phyloP scores from a whole-genome alignment of 441 rosid species.

The Adansonia madagascariensis region DNA sequence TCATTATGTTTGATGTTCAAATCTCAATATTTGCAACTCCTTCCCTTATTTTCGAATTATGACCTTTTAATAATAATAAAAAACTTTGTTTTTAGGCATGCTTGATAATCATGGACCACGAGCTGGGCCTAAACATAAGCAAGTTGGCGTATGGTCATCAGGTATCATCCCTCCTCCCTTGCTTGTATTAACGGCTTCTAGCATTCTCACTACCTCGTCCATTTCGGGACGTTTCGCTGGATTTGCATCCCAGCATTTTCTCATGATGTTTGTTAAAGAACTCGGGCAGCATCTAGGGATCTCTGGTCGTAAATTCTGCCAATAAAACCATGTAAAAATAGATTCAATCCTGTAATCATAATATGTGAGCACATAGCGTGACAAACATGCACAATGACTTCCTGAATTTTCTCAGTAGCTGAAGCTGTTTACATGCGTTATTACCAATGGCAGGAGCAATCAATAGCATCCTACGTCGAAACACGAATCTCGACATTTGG shows the following conservation, averaged over 20 bases:
- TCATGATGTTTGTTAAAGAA: constrained; percentile 65
- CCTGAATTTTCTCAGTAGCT: not conserved
- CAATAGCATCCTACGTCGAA: not conserved
- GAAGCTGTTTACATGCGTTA: not conserved
- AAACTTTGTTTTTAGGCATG: not conserved
- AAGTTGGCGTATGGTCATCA: constrained; percentile 57
- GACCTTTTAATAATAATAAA: not conserved
- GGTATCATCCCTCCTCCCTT: constrained; percentile 97
- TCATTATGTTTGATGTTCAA: not conserved
- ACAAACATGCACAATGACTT: constrained; percentile 2
- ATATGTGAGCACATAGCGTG: not conserved
- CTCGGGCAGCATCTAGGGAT: constrained; percentile 88
- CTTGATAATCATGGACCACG: constrained; percentile 66
- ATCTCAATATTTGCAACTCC: not conserved
- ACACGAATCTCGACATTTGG: not conserved
- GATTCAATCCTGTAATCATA: not conserved
- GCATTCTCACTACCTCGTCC: constrained; percentile 75
- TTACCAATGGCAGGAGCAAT: not conserved
- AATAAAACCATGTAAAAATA: constrained; percentile 11
- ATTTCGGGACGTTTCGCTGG: constrained; percentile 84
- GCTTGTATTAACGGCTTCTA: constrained; percentile 77
- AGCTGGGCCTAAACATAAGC: constrained; percentile 72
- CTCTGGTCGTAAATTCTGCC: constrained; percentile 79
- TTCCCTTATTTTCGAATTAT: not conserved
- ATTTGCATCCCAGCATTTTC: constrained; percentile 79